A percentile compares a stretch with the other conserved stretches of the same genome.
phyloP scores from a whole-genome alignment of 106 monocot genomes.

The Hemerocallis citrina region DNA sequence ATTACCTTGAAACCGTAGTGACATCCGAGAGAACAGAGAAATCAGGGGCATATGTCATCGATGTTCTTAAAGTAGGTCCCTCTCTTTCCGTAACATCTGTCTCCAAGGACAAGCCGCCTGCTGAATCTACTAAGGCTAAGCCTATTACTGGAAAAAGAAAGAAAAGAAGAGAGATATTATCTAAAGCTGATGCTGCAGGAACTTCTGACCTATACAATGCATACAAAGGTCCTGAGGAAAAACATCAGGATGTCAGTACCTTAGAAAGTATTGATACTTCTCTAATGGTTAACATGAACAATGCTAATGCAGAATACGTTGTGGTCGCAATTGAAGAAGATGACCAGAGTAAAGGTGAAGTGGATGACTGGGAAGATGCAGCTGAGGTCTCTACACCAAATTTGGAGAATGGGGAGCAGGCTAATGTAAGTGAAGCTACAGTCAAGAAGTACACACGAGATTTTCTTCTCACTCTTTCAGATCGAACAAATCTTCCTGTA shows the following conservation, averaged over 20 bases:
- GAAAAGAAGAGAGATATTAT: conserved; percentile 55
- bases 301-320: conserved; percentile 6
- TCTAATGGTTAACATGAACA: conserved; percentile 11
- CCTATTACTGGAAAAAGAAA: conserved; percentile 28
- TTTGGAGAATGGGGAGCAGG: conserved; percentile 5
- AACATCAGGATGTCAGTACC: conserved; percentile 8
- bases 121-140: conserved; percentile 22
- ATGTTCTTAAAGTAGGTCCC: conserved; percentile 3
- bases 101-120: conserved; percentile 15
- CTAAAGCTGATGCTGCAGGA: conserved; percentile 63
- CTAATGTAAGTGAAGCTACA: conserved; percentile 4
- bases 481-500: conserved; percentile 29
- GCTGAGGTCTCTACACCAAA: conserved; percentile 43
- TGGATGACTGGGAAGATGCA: conserved; percentile 75
- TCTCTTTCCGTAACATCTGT: conserved; percentile 6
- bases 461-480: conserved; percentile 34
- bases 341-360: conserved; percentile 38
- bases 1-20: not conserved
- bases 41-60: not conserved
- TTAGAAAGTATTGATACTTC: conserved; percentile 20
- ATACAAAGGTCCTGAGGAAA: conserved; percentile 64
- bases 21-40: conserved; percentile 8
- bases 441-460: conserved; percentile 35
- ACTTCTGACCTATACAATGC: conserved; percentile 69
- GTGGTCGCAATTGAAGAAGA: conserved; percentile 12